phyloP scores from a whole-genome alignment of 192 early-diverging fungal species.

The Backusella tarrabulga region DNA sequence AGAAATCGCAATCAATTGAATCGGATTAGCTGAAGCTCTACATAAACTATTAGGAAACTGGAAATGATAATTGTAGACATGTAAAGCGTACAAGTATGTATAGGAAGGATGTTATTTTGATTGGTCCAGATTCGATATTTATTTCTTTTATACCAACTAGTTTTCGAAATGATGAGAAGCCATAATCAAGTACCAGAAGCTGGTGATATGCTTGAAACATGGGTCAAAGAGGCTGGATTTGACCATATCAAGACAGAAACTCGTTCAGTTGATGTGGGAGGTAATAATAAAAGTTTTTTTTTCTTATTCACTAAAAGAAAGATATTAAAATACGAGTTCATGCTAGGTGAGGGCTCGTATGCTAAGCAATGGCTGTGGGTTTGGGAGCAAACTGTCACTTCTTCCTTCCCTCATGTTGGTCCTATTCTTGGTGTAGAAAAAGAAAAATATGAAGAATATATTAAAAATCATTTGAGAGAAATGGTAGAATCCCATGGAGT shows the following conservation, averaged over 20 bases:
- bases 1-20: neutral
- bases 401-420: neutral
- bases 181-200: neutral
- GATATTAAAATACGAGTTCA: neutral
- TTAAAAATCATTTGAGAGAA: neutral
- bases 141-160: neutral
- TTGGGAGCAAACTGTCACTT: neutral
- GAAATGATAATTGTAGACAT: neutral
- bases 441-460: neutral
- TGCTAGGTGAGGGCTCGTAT: neutral
- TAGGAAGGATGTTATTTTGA: neutral
- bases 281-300: neutral
- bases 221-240: neutral
- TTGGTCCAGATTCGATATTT: neutral
- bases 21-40: neutral
- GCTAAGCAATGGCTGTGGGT: neutral
- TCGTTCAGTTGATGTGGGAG: neutral
- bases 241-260: neutral
- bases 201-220: neutral
- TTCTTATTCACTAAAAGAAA: neutral
- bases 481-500: neutral
- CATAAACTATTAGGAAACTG: neutral
- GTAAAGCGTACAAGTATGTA: constrained; percentile 1
- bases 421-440: neutral
- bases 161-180: neutral